These are phyloP conservation scores for Oryza brachyantha DNA, from an alignment of 176 grass and related monocot species.

Conservation along the genomic window DNA sequence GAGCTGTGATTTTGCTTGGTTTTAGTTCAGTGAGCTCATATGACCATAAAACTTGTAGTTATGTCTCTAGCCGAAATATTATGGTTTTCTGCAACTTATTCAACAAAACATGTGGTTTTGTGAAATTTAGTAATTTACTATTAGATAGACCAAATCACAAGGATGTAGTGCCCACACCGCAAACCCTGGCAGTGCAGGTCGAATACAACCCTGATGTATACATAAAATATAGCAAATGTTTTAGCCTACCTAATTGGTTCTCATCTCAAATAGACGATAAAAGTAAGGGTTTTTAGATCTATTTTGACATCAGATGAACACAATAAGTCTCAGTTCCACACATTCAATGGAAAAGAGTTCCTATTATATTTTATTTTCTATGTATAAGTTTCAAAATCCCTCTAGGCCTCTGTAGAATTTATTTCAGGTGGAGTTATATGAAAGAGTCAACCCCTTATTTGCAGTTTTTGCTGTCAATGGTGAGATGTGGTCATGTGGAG, in stretches of 20 bases:
- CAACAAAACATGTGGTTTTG: too few relatives aligned
- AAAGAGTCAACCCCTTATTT: neutral
- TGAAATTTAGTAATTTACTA: too few relatives aligned
- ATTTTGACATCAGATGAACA: neutral
- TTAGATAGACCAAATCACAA: neutral
- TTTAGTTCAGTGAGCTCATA: too few relatives aligned
- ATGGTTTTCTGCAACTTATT: too few relatives aligned
- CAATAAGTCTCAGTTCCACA: neutral
- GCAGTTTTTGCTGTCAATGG: neutral
- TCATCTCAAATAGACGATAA: neutral
- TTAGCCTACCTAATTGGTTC: neutral
- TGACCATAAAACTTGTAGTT: too few relatives aligned
- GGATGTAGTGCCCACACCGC: neutral
- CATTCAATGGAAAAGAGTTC: neutral
- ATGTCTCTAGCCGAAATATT: too few relatives aligned
- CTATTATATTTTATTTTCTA: neutral
- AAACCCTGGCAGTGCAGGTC: neutral
- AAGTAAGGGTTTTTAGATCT: neutral
- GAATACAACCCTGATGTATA: constrained; percentile 12
- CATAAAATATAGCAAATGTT: neutral
- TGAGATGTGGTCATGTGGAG: neutral
- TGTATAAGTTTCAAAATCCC: too few relatives aligned
- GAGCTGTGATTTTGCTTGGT: too few relatives aligned
- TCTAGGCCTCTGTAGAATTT: neutral
- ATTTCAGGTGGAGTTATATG: neutral